Percentiles rank a stretch among this genome's conserved stretches.
These are phyloP conservation scores for Didymella pomorum DNA, from an alignment of 2,329 filamentous ascomycete species.

Conservation along the genomic window DNA sequence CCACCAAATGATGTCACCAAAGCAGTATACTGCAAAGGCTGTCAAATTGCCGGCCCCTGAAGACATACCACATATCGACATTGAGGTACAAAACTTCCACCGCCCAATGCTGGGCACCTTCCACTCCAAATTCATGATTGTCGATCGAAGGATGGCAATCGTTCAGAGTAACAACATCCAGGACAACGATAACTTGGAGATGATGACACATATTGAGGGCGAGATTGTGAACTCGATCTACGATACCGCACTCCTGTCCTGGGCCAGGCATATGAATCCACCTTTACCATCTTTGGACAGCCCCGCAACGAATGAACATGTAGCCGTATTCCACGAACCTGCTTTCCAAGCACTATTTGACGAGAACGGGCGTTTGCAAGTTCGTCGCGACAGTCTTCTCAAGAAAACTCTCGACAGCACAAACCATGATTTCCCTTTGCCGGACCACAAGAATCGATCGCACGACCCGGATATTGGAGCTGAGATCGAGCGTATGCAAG, in stretches of 20 bases:
- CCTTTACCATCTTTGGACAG: slow-evolving; percentile 64
- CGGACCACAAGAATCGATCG: neutral
- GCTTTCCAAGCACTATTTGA: slow-evolving; percentile 7
- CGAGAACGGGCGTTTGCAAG: neutral
- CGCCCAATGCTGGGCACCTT: slow-evolving; percentile 75
- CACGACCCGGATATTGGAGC: slow-evolving; percentile 66
- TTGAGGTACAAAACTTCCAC: slow-evolving; percentile 78
- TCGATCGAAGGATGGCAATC: slow-evolving; percentile 74
- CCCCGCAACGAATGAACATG: slow-evolving; percentile 53
- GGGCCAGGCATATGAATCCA: slow-evolving; percentile 70
- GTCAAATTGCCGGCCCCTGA: slow-evolving; percentile 68
- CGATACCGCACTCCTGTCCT: slow-evolving; percentile 76
- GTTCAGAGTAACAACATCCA: slow-evolving; percentile 81
- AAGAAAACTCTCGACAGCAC: neutral
- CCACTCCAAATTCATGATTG: slow-evolving; percentile 79
- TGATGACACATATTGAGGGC: slow-evolving; percentile 79
- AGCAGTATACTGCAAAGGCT: slow-evolving; percentile 62
- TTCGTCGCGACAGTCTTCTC: slow-evolving; percentile 3
- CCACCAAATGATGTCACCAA: slow-evolving; percentile 66
- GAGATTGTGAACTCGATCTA: slow-evolving; percentile 79
- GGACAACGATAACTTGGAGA: slow-evolving; percentile 81
- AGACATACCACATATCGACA: slow-evolving; percentile 74
- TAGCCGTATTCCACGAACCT: slow-evolving; percentile 3
- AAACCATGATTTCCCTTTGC: neutral
- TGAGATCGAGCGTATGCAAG: slow-evolving; percentile 70